Evolutionary conservation across 805 yeast species (phyloP).

Genomic region (Scheffersomyces ergatensis): DNA sequence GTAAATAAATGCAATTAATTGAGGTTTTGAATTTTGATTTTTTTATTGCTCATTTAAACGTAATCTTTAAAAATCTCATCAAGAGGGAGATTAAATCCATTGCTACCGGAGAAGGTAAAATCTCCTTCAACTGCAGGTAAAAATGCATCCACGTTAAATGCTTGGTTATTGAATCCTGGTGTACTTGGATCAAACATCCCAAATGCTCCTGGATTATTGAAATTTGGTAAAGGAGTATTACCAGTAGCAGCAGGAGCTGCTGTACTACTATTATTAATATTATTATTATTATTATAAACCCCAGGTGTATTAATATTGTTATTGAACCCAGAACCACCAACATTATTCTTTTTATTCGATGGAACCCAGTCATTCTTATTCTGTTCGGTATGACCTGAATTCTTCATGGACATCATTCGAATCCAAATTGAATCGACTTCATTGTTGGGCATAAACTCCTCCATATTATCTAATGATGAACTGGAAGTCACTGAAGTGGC

Average conservation of each 20-base stretch:
- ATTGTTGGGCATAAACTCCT: constrained; percentile 10
- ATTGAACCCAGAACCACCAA: not conserved
- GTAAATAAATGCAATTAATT: no score
- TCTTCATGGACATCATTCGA: constrained; percentile 10
- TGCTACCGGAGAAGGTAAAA: not conserved
- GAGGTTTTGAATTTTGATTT: no score
- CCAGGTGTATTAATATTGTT: not conserved
- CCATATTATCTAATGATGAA: constrained; percentile 2
- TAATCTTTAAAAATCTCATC: not conserved
- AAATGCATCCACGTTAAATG: not conserved
- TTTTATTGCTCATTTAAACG: not conserved
- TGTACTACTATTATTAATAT: not conserved
- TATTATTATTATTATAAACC: constrained; percentile 3
- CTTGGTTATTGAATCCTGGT: not conserved
- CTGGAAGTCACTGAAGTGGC: not conserved
- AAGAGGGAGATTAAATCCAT: not conserved
- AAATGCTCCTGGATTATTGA: no score
- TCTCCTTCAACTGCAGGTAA: not conserved
- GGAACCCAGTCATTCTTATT: no score
- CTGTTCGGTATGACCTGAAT: constrained; percentile 1
- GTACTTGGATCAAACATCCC: not conserved
- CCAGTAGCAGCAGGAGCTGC: not conserved
- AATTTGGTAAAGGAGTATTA: not conserved
- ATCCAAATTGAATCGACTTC: constrained; percentile 17
- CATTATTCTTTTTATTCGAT: not conserved